Conservation (phyloP, 1,139 yeast genomes). For the Yamadazyma epiphylla region DNA sequence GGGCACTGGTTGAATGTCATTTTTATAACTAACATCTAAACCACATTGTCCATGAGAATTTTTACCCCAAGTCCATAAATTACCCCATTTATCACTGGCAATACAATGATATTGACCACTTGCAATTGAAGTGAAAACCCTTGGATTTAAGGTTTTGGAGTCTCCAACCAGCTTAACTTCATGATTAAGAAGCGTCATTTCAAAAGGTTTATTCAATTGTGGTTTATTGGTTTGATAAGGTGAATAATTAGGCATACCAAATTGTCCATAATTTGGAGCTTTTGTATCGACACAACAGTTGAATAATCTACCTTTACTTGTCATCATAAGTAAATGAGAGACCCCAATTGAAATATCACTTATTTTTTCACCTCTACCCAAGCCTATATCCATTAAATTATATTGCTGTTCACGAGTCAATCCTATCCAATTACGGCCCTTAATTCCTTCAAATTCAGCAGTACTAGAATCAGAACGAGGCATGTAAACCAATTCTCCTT, state of each 20-base stretch:
- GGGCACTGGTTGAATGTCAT: conserved; percentile 71
- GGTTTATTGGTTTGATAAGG: conserved; percentile 41
- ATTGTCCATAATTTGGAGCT: conserved; percentile 70
- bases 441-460: conserved; percentile 2
- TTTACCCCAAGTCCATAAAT: conserved; percentile 79
- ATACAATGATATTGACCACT: conserved; percentile 73
- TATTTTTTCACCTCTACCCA: conserved; percentile 39
- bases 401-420: not conserved
- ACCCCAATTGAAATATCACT: conserved; percentile 56
- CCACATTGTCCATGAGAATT: conserved; percentile 84
- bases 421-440: conserved; percentile 18
- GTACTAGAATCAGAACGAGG: conserved; percentile 31
- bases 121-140: conserved; percentile 58
- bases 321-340: conserved; percentile 61
- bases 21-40: conserved; percentile 58
- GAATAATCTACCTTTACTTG: conserved; percentile 61
- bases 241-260: conserved; percentile 70
- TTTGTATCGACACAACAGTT: conserved; percentile 40
- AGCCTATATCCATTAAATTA: not conserved
- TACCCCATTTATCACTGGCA: conserved; percentile 59
- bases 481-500: conserved; percentile 49
- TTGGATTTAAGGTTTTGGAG: conserved; percentile 24
- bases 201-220: conserved; percentile 27
- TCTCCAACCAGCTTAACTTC: conserved; percentile 16
- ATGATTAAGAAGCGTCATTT: conserved; percentile 34